Evolutionary conservation across 2,329 filamentous ascomycete genomes (phyloP).

Genomic region (Diatrype stigma): DNA sequence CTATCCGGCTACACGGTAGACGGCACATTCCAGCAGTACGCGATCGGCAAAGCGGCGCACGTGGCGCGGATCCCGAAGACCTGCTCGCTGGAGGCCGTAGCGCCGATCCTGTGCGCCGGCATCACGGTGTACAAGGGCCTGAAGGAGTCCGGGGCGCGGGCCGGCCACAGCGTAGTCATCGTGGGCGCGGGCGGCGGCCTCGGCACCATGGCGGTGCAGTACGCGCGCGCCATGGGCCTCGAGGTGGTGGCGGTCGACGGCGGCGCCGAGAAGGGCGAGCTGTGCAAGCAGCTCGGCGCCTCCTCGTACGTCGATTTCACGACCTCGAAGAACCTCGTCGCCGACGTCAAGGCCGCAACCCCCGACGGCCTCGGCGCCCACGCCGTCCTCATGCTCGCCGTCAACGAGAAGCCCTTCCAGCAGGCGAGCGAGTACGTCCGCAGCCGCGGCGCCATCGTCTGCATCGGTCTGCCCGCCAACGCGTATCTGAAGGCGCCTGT

Average conservation of each 20-base stretch:
- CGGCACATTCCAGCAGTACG: conserved; percentile 90
- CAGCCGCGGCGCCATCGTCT: conserved; percentile 75
- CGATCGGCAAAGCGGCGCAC: conserved; percentile 79
- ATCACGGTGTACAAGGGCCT: conserved; percentile 87
- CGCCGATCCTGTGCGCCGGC: conserved; percentile 79
- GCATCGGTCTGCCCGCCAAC: conserved; percentile 80
- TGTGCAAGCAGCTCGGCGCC: conserved; percentile 68
- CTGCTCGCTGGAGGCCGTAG: conserved; percentile 68
- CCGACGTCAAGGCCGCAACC: conserved; percentile 78
- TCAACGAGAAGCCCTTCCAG: conserved; percentile 89
- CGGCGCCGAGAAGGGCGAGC: conserved; percentile 73
- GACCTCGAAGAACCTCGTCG: conserved; percentile 70
- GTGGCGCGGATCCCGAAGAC: conserved; percentile 78
- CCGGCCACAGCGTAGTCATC: conserved; percentile 76
- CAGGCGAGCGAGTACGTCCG: conserved; percentile 88
- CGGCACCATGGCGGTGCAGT: conserved; percentile 73
- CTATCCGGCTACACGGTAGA: conserved; percentile 92
- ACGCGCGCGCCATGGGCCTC: conserved; percentile 87
- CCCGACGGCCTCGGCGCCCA: conserved; percentile 79
- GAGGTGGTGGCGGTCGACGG: conserved; percentile 76
- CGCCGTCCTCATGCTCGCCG: conserved; percentile 81
- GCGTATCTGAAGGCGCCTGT: conserved; percentile 80
- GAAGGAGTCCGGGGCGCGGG: conserved; percentile 72
- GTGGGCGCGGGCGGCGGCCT: conserved; percentile 84
- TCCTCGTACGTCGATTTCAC: conserved; percentile 75